A percentile compares a stretch with the other conserved stretches of the same genome.
These are phyloP conservation scores for Pseudogymnoascus sp. DNA, from an alignment of 2,329 filamentous ascomycete species.

Conservation along the genomic window DNA sequence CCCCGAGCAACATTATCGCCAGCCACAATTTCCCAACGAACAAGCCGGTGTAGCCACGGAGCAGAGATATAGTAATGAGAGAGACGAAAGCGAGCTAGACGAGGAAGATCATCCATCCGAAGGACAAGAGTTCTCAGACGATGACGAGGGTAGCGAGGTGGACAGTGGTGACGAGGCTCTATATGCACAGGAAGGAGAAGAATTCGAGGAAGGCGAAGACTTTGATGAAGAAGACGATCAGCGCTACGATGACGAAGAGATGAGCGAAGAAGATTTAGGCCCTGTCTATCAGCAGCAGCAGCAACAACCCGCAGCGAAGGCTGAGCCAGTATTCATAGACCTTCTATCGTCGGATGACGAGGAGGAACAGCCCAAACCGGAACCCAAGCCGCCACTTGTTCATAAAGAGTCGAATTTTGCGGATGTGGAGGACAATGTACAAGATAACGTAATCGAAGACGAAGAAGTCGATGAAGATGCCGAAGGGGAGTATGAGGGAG, in stretches of 20 bases:
- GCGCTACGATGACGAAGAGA: slow-evolving; percentile 27
- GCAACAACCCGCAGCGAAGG: slow-evolving; percentile 8
- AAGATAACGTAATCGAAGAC: slow-evolving; percentile 1
- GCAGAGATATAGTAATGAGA: neutral
- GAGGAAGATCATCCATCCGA: neutral
- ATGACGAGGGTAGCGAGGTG: neutral
- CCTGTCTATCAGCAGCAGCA: neutral
- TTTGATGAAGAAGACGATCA: slow-evolving; percentile 22
- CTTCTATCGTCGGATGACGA: slow-evolving; percentile 30
- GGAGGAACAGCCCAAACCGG: slow-evolving; percentile 15
- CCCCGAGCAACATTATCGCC: neutral
- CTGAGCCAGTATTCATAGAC: slow-evolving; percentile 25
- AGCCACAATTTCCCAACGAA: neutral
- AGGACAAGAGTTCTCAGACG: neutral
- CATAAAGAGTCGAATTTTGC: neutral
- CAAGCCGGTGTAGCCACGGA: neutral
- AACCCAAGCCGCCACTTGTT: neutral
- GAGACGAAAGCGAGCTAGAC: neutral
- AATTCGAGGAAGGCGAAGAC: slow-evolving; percentile 18
- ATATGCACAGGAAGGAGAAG: neutral
- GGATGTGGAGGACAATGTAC: neutral
- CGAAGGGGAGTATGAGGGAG: neutral
- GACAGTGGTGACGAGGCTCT: neutral
- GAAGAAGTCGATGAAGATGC: slow-evolving; percentile 3
- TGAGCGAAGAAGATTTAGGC: slow-evolving; percentile 16